Evolutionary conservation across 495 filamentous ascomycete species (phyloP).

Genomic region (Xylaria curta): DNA sequence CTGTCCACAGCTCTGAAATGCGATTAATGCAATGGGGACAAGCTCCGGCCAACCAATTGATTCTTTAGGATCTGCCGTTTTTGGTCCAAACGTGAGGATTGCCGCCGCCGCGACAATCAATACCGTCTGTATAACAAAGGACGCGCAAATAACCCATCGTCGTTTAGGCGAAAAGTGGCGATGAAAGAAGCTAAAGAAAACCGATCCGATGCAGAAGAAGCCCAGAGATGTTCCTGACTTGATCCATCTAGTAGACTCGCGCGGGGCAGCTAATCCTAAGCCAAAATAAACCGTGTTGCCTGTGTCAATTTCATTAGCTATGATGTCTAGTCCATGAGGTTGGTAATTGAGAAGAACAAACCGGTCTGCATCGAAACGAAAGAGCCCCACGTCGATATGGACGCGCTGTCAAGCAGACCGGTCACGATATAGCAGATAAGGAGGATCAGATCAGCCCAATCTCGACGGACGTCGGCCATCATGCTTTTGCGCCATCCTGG

Average conservation of each 20-base stretch:
- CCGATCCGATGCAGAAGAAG: constrained; percentile 71
- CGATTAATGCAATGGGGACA: constrained; percentile 66
- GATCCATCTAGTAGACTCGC: constrained; percentile 64
- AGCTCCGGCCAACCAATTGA: constrained; percentile 62
- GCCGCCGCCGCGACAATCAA: constrained; percentile 63
- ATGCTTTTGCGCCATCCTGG: constrained; percentile 49
- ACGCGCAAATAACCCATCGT: constrained; percentile 67
- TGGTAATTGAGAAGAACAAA: constrained; percentile 28
- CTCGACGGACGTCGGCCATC: constrained; percentile 55
- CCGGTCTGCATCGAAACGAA: constrained; percentile 85
- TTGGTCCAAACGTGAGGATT: constrained; percentile 57
- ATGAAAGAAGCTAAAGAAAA: constrained; percentile 69
- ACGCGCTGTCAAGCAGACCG: constrained; percentile 73
- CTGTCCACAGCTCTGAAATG: constrained; percentile 75
- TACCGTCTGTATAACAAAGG: constrained; percentile 62
- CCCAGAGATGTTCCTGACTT: constrained; percentile 68
- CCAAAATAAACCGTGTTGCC: constrained; percentile 78
- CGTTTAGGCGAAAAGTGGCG: constrained; percentile 58
- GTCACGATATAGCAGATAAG: constrained; percentile 75
- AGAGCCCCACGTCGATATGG: constrained; percentile 74
- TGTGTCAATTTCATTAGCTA: constrained; percentile 28
- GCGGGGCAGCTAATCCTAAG: constrained; percentile 65
- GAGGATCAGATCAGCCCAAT: constrained; percentile 66
- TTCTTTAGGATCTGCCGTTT: constrained; percentile 46
- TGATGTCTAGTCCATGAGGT: not conserved